A percentile compares a stretch with the other conserved stretches of the same genome.
phyloP scores from a whole-genome alignment of 257 asterid genomes.

The Ilex asprella region DNA sequence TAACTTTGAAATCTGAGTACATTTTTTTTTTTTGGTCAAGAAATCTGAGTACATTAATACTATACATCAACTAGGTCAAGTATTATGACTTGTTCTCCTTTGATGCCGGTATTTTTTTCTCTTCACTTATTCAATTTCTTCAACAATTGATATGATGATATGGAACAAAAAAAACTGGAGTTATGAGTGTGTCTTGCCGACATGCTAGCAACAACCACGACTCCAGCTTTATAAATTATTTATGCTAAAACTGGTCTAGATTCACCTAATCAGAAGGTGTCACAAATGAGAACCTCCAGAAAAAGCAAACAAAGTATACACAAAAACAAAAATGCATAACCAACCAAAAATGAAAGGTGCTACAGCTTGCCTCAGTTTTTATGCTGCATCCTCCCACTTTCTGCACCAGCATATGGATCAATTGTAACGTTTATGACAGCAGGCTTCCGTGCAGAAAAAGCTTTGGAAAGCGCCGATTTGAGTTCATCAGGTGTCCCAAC shows the following conservation, averaged over 20 bases:
- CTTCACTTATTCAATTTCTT: too few species aligned
- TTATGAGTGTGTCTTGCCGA: not conserved
- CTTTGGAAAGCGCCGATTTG: conserved; percentile 57
- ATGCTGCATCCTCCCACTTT: conserved; percentile 88
- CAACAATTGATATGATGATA: not conserved
- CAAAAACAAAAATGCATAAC: not conserved
- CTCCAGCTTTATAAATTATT: conserved; percentile 5
- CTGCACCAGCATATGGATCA: conserved; percentile 90
- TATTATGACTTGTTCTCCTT: too few species aligned
- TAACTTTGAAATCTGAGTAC: too few species aligned
- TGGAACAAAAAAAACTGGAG: not conserved
- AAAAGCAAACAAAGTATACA: not conserved
- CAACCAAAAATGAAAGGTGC: not conserved
- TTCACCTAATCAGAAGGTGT: not conserved
- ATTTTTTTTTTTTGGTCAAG: too few species aligned
- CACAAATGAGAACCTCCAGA: conserved; percentile 1
- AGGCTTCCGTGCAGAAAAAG: conserved; percentile 69
- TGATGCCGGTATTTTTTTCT: too few species aligned
- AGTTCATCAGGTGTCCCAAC: conserved; percentile 77
- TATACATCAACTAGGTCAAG: too few species aligned
- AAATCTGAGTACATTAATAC: too few species aligned
- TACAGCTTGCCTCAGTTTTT: conserved; percentile 52
- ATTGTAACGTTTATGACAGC: conserved; percentile 69
- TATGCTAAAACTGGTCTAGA: not conserved
- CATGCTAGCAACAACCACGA: not conserved